Evolutionary conservation across 2,329 filamentous ascomycete species (phyloP).

Genomic region (Claviceps pusilla): DNA sequence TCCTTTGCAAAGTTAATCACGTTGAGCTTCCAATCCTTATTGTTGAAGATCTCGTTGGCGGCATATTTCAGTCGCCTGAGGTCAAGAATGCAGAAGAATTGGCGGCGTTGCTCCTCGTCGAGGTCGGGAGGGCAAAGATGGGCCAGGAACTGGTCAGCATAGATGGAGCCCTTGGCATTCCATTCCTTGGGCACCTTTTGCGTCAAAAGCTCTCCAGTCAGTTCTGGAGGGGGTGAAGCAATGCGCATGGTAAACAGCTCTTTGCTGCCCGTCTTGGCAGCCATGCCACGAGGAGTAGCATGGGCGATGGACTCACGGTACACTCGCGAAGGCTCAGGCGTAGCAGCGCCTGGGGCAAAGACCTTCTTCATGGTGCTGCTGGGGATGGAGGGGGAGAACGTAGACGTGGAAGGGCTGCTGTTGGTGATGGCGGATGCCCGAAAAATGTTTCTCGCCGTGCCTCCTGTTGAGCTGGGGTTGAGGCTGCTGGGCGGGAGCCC

Average conservation of each 20-base stretch:
- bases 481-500: constrained; percentile 21
- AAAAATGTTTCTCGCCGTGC: constrained; percentile 26
- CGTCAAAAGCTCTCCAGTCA: constrained; percentile 39
- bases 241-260: constrained; percentile 46
- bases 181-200: constrained; percentile 39
- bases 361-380: constrained; percentile 31
- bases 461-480: constrained; percentile 19
- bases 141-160: constrained; percentile 43
- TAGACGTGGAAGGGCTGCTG: constrained; percentile 13
- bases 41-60: constrained; percentile 43
- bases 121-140: constrained; percentile 42
- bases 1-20: constrained; percentile 48
- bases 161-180: constrained; percentile 38
- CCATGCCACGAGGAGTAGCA: constrained; percentile 33
- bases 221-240: constrained; percentile 37
- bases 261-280: constrained; percentile 31
- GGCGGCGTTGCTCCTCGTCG: constrained; percentile 43
- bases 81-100: constrained; percentile 50
- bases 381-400: constrained; percentile 32
- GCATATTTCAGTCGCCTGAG: constrained; percentile 46
- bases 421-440: constrained; percentile 23
- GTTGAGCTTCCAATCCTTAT: constrained; percentile 49
- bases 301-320: constrained; percentile 32
- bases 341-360: constrained; percentile 28
- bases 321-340: constrained; percentile 27